Evolutionary conservation across 805 yeast genomes (phyloP).

Genomic region (Candida maris): DNA sequence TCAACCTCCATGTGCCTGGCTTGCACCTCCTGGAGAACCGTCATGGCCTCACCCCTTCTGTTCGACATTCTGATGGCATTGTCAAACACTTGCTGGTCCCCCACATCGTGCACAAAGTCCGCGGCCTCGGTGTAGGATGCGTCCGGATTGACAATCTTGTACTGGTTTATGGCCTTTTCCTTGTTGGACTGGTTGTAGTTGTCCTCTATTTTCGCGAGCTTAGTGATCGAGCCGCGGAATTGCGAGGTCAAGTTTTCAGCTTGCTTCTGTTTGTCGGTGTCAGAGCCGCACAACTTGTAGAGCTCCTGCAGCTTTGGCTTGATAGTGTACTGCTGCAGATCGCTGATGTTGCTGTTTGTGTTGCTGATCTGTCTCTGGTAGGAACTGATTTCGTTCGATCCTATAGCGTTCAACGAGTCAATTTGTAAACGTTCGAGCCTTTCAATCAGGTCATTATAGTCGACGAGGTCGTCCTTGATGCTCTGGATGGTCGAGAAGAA

Average conservation of each 20-base stretch:
- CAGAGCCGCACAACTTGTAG: conserved; percentile 66
- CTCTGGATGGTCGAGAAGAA: conserved; percentile 69
- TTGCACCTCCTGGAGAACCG: conserved; percentile 94
- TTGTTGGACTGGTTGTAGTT: conserved; percentile 80
- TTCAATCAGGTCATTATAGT: conserved; percentile 66
- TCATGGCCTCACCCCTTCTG: conserved; percentile 91
- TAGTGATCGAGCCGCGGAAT: conserved; percentile 82
- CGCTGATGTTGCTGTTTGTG: conserved; percentile 71
- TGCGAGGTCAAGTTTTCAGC: conserved; percentile 84
- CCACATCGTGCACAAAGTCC: conserved; percentile 79
- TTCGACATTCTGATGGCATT: conserved; percentile 85
- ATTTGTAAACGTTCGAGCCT: conserved; percentile 68
- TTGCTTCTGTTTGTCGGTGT: conserved; percentile 81
- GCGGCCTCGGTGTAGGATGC: conserved; percentile 81
- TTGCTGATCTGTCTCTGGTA: conserved; percentile 74
- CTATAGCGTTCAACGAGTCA: conserved; percentile 67
- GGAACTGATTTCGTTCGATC: conserved; percentile 63
- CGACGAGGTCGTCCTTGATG: conserved; percentile 65
- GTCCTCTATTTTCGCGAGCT: conserved; percentile 81
- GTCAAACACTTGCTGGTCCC: conserved; percentile 88
- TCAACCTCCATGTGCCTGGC: conserved; percentile 92
- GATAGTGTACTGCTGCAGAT: conserved; percentile 64
- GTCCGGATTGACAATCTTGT: conserved; percentile 81
- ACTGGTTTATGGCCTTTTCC: conserved; percentile 89
- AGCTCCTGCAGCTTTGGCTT: conserved; percentile 73